phyloP scores from a whole-genome alignment of 2,329 filamentous ascomycete species.

The Phyllosticta citriasiana region DNA sequence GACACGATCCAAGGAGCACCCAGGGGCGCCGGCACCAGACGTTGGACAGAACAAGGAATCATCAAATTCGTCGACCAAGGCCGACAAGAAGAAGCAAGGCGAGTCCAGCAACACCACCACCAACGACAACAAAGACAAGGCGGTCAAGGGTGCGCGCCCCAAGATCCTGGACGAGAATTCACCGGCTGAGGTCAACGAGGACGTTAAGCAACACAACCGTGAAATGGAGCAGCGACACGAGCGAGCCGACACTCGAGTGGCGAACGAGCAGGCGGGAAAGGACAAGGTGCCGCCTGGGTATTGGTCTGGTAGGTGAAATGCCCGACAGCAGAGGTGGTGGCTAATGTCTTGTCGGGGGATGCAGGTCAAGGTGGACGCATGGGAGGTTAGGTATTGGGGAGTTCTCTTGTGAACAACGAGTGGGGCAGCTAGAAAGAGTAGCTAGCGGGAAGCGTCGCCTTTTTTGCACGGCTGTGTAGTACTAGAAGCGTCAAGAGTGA shows the following conservation, averaged over 20 bases:
- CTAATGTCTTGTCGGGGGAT: neutral
- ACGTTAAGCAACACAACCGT: conserved; percentile 34
- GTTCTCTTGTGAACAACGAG: no score
- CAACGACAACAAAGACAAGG: conserved; percentile 3
- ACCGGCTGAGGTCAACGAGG: conserved; percentile 22
- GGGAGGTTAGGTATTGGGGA: conserved; percentile 13
- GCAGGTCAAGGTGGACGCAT: conserved; percentile 20
- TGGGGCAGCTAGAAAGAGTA: no score
- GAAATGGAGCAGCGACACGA: conserved; percentile 35
- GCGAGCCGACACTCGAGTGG: conserved; percentile 29
- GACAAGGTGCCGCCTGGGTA: conserved; percentile 32
- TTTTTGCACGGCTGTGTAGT: no score
- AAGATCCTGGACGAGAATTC: conserved; percentile 32
- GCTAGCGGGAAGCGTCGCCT: no score
- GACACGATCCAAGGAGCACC: conserved; percentile 32
- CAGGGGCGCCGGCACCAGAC: conserved; percentile 34
- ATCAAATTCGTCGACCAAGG: conserved; percentile 17
- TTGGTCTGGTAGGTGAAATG: conserved; percentile 27
- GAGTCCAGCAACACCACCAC: conserved; percentile 7
- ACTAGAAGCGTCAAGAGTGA: neutral
- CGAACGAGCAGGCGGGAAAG: conserved; percentile 27
- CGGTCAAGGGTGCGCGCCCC: conserved; percentile 29
- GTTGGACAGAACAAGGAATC: conserved; percentile 26
- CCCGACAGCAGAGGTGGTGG: neutral
- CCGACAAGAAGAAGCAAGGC: conserved; percentile 8